Conservation (phyloP, 441 rosid species). For the Mallotus japonicus region DNA sequence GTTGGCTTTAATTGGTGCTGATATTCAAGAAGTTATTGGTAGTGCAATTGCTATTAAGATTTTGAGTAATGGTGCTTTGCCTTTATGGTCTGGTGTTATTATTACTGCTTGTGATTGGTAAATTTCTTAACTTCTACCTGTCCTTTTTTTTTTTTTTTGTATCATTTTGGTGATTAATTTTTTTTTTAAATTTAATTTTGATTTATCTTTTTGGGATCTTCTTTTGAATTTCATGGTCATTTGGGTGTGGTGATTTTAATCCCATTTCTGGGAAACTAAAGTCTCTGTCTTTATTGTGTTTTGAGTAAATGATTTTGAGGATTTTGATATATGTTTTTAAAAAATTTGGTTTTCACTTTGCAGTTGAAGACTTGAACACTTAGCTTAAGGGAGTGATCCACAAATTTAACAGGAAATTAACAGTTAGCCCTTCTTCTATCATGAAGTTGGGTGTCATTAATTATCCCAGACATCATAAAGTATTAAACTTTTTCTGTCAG, state of each 20-base stretch:
- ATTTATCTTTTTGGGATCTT: background rate
- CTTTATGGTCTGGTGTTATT: conserved; percentile 82
- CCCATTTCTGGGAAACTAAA: background rate
- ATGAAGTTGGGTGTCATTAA: background rate
- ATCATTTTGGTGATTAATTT: background rate
- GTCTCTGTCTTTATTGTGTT: background rate
- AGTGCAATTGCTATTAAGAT: conserved; percentile 89
- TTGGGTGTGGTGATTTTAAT: background rate
- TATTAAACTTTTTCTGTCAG: background rate
- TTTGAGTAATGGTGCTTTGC: conserved; percentile 66
- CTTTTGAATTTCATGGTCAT: background rate
- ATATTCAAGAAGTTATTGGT: conserved; percentile 91
- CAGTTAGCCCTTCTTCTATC: background rate
- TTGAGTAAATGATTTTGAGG: background rate
- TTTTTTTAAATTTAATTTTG: background rate
- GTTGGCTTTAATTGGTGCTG: conserved; percentile 85
- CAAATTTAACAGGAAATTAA: background rate
- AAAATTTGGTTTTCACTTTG: conserved; percentile 2
- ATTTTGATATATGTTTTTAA: background rate
- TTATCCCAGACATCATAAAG: background rate
- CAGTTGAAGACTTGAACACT: background rate
- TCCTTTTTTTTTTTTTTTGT: background rate
- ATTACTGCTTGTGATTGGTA: conserved; percentile 84
- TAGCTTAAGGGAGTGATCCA: background rate
- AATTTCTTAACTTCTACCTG: background rate